Conservation (phyloP, 2,329 filamentous ascomycete species). For the Sarocladiaceae sp. region DNA sequence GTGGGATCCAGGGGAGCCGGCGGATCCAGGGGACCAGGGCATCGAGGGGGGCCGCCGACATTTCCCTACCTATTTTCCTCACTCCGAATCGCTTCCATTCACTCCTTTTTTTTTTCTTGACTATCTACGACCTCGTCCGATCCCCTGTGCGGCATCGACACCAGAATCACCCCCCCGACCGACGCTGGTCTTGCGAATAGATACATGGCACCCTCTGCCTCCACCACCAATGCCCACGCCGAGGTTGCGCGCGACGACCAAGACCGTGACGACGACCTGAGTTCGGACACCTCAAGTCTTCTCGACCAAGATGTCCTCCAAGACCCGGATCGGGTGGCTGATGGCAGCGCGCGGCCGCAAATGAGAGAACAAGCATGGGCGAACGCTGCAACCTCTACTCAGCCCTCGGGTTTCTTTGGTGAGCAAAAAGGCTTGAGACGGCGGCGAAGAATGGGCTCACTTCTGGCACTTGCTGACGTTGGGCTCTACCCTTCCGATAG, state of each 20-base stretch:
- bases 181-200: background rate
- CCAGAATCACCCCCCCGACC: too few relatives aligned
- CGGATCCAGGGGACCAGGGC: too few relatives aligned
- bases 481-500: background rate
- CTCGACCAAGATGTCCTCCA: slow-evolving; percentile 2
- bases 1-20: slow-evolving; percentile 7
- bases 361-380: slow-evolving; percentile 2
- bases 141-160: too few relatives aligned
- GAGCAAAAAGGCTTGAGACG: background rate
- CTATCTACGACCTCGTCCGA: too few relatives aligned
- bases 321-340: background rate
- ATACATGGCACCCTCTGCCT: slow-evolving; percentile 7
- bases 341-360: background rate
- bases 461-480: background rate
- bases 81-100: too few relatives aligned
- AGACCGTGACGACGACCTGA: slow-evolving; percentile 7
- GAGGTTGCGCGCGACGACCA: slow-evolving; percentile 2
- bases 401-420: slow-evolving; percentile 2
- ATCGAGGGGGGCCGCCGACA: too few relatives aligned
- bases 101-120: too few relatives aligned
- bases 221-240: slow-evolving; percentile 4
- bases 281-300: background rate
- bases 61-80: too few relatives aligned
- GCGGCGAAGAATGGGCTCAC: background rate
- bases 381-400: background rate